These are phyloP conservation scores for Eimeria acervulina DNA, from an alignment of 169 alveolate species.

Conservation along the genomic window DNA sequence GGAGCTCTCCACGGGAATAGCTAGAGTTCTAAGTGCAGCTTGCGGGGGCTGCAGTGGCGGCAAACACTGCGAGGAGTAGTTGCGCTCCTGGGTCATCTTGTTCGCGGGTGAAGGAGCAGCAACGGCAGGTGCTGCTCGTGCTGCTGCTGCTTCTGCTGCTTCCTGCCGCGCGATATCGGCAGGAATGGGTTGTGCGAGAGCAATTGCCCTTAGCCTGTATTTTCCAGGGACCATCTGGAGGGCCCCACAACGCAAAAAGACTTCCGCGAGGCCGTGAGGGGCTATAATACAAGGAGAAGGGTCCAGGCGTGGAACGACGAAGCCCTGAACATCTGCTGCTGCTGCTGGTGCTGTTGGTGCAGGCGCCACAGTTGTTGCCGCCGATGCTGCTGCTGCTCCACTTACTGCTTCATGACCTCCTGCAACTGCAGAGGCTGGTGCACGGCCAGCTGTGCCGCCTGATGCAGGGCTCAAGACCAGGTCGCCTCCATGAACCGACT, in stretches of 20 bases:
- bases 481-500: not conserved
- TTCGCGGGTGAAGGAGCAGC: not conserved
- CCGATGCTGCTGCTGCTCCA: constrained; percentile 1
- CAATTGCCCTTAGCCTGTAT: constrained; percentile 50
- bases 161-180: not conserved
- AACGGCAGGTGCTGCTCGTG: not conserved
- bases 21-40: not conserved
- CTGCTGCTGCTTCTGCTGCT: constrained; percentile 9
- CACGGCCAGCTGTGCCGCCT: constrained; percentile 15
- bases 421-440: constrained; percentile 26
- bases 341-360: constrained; percentile 14
- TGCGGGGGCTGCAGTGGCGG: not conserved
- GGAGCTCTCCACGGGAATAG: not conserved
- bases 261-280: constrained; percentile 13
- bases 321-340: not conserved
- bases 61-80: not conserved
- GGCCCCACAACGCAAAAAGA: constrained; percentile 16
- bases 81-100: not conserved
- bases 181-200: not conserved
- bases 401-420: not conserved
- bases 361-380: not conserved
- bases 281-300: not conserved
- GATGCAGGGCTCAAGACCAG: not conserved
- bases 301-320: not conserved
- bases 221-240: not conserved